Conservation (phyloP, 208 protist species). For the Acanthamoeba polyphaga region DNA sequence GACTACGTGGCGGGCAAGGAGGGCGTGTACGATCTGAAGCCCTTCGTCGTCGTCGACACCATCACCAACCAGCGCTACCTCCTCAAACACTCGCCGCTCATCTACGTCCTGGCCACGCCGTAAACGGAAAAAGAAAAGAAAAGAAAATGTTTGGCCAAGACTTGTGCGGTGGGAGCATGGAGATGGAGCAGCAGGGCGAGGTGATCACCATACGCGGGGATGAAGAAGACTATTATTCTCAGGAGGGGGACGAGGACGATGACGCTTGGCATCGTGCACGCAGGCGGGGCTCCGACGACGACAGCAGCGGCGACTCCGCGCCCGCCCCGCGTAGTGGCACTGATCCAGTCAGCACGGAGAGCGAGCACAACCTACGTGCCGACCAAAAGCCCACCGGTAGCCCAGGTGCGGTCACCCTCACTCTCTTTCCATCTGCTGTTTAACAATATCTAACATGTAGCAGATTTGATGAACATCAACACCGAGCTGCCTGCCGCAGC, state of each 20-base stretch:
- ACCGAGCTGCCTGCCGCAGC: too few relatives aligned
- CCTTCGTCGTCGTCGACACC: constrained; percentile 30
- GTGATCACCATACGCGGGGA: not conserved
- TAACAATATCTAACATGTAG: not conserved
- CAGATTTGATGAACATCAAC: too few relatives aligned
- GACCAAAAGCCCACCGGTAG: too few relatives aligned
- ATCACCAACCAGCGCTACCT: constrained; percentile 51
- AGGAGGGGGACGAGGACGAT: not conserved
- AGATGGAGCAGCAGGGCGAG: not conserved
- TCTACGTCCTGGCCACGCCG: not conserved
- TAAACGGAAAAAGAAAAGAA: not conserved
- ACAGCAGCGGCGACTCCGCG: not conserved
- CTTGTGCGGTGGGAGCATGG: not conserved
- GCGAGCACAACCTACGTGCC: too few relatives aligned
- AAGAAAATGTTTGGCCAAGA: too few relatives aligned
- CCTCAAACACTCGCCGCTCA: constrained; percentile 50
- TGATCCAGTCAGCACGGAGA: too few relatives aligned
- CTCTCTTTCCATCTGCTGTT: too few relatives aligned
- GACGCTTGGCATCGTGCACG: constrained; percentile 32
- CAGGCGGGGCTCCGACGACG: not conserved
- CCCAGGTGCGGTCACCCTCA: not conserved
- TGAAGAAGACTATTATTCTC: not conserved
- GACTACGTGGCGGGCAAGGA: constrained; percentile 52
- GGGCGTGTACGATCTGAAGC: constrained; percentile 55
- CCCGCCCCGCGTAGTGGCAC: not conserved